Evolutionary conservation across 2,329 filamentous ascomycete species (phyloP), one percentile per base, ranked within the genome.

Genomic region (Diatrype stigma): DNA sequence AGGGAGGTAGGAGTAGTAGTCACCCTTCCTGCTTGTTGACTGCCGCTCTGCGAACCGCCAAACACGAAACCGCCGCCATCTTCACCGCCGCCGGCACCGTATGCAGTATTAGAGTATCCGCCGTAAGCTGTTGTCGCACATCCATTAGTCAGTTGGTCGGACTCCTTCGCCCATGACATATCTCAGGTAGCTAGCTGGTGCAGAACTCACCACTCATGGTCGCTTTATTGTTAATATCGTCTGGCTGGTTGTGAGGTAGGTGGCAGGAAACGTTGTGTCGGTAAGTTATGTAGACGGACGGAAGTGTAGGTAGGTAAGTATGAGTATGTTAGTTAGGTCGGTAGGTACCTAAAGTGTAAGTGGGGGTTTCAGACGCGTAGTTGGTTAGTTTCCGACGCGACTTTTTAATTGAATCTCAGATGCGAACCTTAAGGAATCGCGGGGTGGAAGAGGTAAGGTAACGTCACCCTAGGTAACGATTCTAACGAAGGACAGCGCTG

Each of bases 51-150:
- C 6, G 82, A 84, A 53, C 78, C 81, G 51, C 77, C 76, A 54
- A 72, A 76, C 56, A 85, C 72, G 70, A 85, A 86, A 49, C 83
- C 83, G 58, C 83, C 83, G 44, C 77, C 80, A 60, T 82, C 80
- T 51, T 81, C 80, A 64, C 75, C 81, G 57, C 79, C 80, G 60
- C 78, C 73, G 53, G 71, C 77, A 59, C 79, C 79, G 63, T 79
- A 81, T 53, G 70, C 63, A n/a, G 72, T 67, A 63, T 70, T 73
- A 59, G 68, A 58, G 67, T 74, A 80, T 58, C 73, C 73, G 53
- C 69, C 72, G 71, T 80, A 81, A 57, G 76, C 75, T 70, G 73
- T 71, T 6, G 5, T n/a, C n/a, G n/a, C n/a, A n/a, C n/a, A n/a
- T n/a, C n/a, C n/a, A n/a, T n/a, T n/a, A n/a, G n/a, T n/a, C n/a